A percentile compares a stretch with the other conserved stretches of the same genome.
Evolutionary conservation across 805 yeast species (phyloP).

Genomic region (Ogataea pignaliae): DNA sequence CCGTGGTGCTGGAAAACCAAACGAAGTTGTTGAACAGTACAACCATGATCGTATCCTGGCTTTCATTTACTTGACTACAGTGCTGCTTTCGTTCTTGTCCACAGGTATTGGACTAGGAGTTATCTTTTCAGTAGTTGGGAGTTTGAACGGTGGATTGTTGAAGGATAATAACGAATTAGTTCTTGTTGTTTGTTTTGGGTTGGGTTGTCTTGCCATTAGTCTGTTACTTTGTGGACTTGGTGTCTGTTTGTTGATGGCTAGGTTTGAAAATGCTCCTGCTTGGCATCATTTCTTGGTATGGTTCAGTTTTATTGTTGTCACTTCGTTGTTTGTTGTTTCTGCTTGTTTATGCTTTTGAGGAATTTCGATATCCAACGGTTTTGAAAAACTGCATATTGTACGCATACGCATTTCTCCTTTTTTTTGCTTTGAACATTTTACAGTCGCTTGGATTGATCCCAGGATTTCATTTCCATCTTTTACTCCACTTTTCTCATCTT

Average conservation of each 20-base stretch:
- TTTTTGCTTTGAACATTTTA: too few relatives aligned
- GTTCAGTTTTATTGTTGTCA: conserved; percentile 34
- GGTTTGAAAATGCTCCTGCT: conserved; percentile 33
- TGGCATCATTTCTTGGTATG: conserved; percentile 43
- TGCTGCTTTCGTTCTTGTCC: conserved; percentile 36
- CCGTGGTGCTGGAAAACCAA: conserved; percentile 7
- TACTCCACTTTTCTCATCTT: too few relatives aligned
- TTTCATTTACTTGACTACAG: conserved; percentile 38
- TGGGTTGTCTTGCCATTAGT: conserved; percentile 38
- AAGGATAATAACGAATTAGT: conserved; percentile 16
- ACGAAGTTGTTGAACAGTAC: conserved; percentile 16
- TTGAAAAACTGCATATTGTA: too few relatives aligned
- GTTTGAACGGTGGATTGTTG: conserved; percentile 4
- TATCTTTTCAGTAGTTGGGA: conserved; percentile 24
- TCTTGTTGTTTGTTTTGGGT: conserved; percentile 30
- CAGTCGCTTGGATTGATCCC: background rate
- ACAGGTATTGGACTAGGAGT: conserved; percentile 43
- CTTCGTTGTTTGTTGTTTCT: conserved; percentile 41
- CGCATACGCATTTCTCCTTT: background rate
- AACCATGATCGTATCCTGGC: conserved; percentile 41
- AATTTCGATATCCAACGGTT: too few relatives aligned
- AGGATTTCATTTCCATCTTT: background rate
- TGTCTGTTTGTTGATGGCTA: conserved; percentile 39
- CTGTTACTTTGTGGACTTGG: conserved; percentile 39
- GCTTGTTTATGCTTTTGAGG: conserved; percentile 17